phyloP scores from a whole-genome alignment of 352 stramenopile species.

The Pythium vanterpoolii region DNA sequence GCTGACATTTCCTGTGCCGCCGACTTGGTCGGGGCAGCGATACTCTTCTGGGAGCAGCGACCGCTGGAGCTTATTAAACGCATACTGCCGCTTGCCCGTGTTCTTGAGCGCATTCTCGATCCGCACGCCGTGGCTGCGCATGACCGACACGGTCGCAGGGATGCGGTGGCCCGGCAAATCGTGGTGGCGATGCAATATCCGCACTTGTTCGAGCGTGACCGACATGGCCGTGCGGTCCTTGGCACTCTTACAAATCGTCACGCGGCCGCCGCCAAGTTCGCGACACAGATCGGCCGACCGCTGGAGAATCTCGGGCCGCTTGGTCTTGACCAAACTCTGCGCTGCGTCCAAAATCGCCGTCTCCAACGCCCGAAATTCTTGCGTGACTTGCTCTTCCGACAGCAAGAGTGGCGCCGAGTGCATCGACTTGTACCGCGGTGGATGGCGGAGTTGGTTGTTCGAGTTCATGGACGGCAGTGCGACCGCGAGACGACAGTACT shows the following conservation, averaged over 20 bases:
- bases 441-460: slow-evolving; percentile 17
- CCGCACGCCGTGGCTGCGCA: slow-evolving; percentile 83
- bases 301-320: slow-evolving; percentile 83
- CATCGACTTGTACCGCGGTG: slow-evolving; percentile 52
- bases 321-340: slow-evolving; percentile 83
- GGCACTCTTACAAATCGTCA: slow-evolving; percentile 96
- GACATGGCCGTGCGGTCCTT: slow-evolving; percentile 98
- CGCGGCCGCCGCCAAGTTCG: slow-evolving; percentile 86
- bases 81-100: slow-evolving; percentile 84
- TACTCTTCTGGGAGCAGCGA: slow-evolving; percentile 85
- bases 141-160: slow-evolving; percentile 78
- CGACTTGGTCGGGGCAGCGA: slow-evolving; percentile 78
- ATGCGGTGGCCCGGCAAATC: slow-evolving; percentile 72
- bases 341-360: slow-evolving; percentile 68
- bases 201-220: slow-evolving; percentile 94
- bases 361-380: slow-evolving; percentile 65
- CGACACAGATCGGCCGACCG: slow-evolving; percentile 77
- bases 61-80: slow-evolving; percentile 89
- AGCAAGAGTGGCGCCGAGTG: slow-evolving; percentile 50
- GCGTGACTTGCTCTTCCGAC: slow-evolving; percentile 66
- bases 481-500: slow-evolving; percentile 67
- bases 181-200: slow-evolving; percentile 82
- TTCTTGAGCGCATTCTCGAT: slow-evolving; percentile 90
- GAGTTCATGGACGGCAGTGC: slow-evolving; percentile 39
- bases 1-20: slow-evolving; percentile 82